phyloP scores from a whole-genome alignment of 257 asterid species.

The Lycium barbarum region DNA sequence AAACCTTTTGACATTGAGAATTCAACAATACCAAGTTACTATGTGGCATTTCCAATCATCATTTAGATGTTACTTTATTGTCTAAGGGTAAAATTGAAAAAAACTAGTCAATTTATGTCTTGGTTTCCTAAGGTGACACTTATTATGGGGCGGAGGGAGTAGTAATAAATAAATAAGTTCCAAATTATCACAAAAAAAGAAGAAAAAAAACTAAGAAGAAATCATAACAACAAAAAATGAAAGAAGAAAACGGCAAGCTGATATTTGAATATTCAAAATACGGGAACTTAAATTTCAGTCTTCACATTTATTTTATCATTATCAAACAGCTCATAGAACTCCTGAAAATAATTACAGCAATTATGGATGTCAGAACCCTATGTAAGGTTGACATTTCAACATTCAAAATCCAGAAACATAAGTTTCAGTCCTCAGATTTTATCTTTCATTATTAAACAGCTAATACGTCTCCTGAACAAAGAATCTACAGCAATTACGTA shows the following conservation, averaged over 20 bases:
- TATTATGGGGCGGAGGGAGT: no score
- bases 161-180: neutral
- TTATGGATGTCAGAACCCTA: slow-evolving; percentile 8
- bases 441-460: neutral
- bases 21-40: no score
- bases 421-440: neutral
- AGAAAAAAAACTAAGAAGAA: neutral
- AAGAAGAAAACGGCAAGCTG: neutral
- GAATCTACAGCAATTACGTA: neutral
- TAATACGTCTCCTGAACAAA: slow-evolving; percentile 5
- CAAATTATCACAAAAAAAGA: neutral
- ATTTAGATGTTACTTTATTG: no score
- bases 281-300: neutral
- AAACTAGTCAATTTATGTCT: no score
- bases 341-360: neutral
- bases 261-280: neutral
- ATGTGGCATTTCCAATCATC: no score
- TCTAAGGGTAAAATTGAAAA: no score
- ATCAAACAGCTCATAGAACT: neutral
- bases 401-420: slow-evolving; percentile 9
- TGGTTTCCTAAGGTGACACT: no score
- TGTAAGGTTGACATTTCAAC: neutral
- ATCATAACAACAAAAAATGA: neutral
- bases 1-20: no score
- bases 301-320: neutral